These are phyloP conservation scores for Pseudocercospora pini-densiflorae DNA, from an alignment of 2,329 filamentous ascomycete species.

Conservation along the genomic window DNA sequence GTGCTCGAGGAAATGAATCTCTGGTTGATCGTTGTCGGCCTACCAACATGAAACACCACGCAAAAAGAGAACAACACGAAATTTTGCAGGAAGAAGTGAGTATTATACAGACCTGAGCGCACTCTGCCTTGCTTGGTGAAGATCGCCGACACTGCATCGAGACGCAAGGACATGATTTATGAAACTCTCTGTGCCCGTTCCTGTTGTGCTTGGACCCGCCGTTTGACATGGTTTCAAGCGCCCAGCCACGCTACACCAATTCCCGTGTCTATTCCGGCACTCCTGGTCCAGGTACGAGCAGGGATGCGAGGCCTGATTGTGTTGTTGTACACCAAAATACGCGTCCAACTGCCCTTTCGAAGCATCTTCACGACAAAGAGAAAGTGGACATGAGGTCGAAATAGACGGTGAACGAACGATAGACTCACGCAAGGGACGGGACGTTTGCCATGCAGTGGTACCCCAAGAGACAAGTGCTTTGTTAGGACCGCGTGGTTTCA, in stretches of 20 bases:
- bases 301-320: not conserved
- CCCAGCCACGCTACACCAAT: constrained; percentile 1
- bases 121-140: not conserved
- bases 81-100: not conserved
- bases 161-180: not conserved
- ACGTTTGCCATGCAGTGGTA: not conserved
- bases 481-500: not conserved
- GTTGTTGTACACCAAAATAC: constrained; percentile 1
- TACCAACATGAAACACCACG: not conserved
- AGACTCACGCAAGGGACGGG: constrained; percentile 8
- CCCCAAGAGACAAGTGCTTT: constrained; percentile 3
- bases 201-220: not conserved
- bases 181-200: not conserved
- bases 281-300: not conserved
- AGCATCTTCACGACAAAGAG: not conserved
- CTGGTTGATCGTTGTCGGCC: not conserved
- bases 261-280: constrained; percentile 1
- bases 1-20: not conserved
- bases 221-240: not conserved
- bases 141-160: not conserved
- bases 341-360: not conserved
- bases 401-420: not conserved
- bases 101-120: not conserved
- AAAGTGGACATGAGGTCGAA: constrained; percentile 8
- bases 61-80: not conserved